phyloP scores from a whole-genome alignment of 495 filamentous ascomycete species.

The Penicilliopsis zonata region DNA sequence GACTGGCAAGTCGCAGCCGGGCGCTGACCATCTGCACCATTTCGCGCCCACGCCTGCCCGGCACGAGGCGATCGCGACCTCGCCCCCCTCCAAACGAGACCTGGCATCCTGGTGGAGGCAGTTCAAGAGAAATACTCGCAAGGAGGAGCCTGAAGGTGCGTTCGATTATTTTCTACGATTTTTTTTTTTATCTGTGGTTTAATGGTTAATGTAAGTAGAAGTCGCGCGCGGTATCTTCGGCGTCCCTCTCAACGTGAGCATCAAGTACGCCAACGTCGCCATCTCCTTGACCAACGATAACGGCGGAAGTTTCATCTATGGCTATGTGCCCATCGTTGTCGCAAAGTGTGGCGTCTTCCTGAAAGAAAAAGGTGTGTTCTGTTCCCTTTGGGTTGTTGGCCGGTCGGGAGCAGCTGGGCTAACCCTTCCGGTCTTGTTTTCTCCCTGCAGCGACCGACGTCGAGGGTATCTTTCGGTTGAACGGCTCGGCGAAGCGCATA shows the following conservation, averaged over 20 bases:
- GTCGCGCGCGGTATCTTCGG: constrained; percentile 67
- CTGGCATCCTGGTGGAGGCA: constrained; percentile 86
- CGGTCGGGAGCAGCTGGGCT: background rate
- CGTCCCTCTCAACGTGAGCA: constrained; percentile 86
- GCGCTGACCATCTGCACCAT: constrained; percentile 20
- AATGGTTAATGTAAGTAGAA: constrained; percentile 10
- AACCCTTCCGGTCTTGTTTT: constrained; percentile 2
- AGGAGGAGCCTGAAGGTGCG: constrained; percentile 70
- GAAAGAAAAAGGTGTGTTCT: constrained; percentile 83
- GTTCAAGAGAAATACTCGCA: constrained; percentile 64
- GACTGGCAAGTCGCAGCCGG: constrained; percentile 32
- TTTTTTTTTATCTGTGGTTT: background rate
- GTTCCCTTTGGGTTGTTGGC: background rate
- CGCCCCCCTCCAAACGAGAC: constrained; percentile 66
- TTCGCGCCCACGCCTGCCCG: constrained; percentile 22
- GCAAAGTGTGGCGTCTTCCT: constrained; percentile 97
- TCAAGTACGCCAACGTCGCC: constrained; percentile 96
- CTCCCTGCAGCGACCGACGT: constrained; percentile 68
- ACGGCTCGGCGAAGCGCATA: constrained; percentile 94
- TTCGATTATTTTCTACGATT: constrained; percentile 1
- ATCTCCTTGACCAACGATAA: constrained; percentile 88
- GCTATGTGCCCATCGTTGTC: constrained; percentile 97
- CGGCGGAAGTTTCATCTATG: constrained; percentile 93
- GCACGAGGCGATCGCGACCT: constrained; percentile 21
- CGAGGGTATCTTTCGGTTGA: constrained; percentile 94